These are phyloP conservation scores for Mycena galericulata DNA, from an alignment of 768 basidiomycete species.

Conservation along the genomic window DNA sequence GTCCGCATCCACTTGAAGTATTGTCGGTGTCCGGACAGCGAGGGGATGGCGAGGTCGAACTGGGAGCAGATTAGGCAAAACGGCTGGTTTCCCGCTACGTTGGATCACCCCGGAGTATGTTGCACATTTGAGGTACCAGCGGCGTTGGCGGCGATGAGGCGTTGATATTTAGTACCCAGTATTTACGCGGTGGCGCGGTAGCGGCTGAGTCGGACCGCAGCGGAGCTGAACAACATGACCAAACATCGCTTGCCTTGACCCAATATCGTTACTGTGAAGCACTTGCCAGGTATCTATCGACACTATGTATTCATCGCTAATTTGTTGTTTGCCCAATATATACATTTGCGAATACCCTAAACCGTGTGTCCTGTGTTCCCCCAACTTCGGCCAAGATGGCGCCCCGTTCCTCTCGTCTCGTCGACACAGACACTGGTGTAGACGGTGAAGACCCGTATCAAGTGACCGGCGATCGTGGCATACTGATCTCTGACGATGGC, in stretches of 20 bases:
- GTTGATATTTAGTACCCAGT: no score
- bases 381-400: neutral
- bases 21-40: neutral
- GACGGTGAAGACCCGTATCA: neutral
- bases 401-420: neutral
- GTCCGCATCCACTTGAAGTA: neutral
- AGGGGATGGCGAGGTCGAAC: neutral
- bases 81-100: neutral
- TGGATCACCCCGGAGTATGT: neutral
- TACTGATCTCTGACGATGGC: slow-evolving; percentile 3
- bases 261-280: no score
- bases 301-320: no score
- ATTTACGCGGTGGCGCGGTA: no score
- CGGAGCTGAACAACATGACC: no score
- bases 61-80: neutral
- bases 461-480: neutral
- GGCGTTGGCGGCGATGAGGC: no score
- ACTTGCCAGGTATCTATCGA: no score
- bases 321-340: no score
- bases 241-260: no score
- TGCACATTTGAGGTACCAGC: neutral
- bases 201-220: no score
- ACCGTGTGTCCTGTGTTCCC: no score
- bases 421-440: neutral
- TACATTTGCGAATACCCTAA: no score